Evolutionary conservation across 306 rosid species (phyloP), one percentile per base, ranked within the genome.

Genomic region (Rosa chinensis): DNA sequence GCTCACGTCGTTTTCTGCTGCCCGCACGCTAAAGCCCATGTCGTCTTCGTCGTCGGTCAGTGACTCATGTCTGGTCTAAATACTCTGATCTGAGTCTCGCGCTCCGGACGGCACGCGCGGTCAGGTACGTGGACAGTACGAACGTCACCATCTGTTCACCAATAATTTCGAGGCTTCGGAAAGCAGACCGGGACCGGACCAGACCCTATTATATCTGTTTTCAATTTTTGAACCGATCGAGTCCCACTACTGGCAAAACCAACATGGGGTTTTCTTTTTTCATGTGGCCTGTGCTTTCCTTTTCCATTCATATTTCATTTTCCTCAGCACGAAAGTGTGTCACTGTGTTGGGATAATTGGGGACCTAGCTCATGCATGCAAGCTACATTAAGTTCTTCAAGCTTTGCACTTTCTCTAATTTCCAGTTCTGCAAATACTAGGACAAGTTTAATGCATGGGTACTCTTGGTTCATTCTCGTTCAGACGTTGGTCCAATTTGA

Each of bases 41-140:
- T 59, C 71, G 64, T 66, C 72, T 35, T 20, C 71, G 71, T 58
- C 71, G 77, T 66, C 72, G 71, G 71, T 17, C 47, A 37, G 71
- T 16, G 39, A 17, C 13, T 66, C 48, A 37, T 9, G 61, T 70
- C 76, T 43, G 43, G 39, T 78, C 20, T 62, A 62, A 12, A 62
- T 32, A 4, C 10, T 53, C 53, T 81, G 75, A 81, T 43, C 64
- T 21, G 42, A 18, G 64, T 45, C 88, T 83, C 73, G 52, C 92
- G 70, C 92, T 84, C 91, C 92, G 88, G 87, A 88, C 79, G 90
- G 91, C 96, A 90, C 96, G 93, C 97, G 89, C 90, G 90, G 77
- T 89, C 88, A 86, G 88, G 77, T 82, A 72, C 79, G 80, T 73
- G 44, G 11, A 43, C 70, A 43, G 67, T 67, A 79, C 85, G 6